Percentiles rank a stretch among this genome's conserved stretches.
Conservation (phyloP, 495 filamentous ascomycete species). For the Chaetomium fimeti region DNA sequence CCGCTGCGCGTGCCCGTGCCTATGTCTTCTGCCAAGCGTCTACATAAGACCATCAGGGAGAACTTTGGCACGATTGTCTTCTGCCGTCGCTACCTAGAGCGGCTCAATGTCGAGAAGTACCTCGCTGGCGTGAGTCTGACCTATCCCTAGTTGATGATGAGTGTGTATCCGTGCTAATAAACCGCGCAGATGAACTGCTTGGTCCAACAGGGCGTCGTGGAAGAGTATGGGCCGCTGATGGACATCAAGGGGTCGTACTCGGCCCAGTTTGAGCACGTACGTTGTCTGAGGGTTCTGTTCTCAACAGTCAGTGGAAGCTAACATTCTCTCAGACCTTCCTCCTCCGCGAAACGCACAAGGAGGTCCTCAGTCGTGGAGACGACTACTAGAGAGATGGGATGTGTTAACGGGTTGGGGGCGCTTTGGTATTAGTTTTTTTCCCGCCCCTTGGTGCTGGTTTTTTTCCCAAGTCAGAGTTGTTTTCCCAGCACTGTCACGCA, state of each 20-base stretch:
- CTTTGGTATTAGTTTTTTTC: not conserved
- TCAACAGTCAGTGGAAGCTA: constrained; percentile 18
- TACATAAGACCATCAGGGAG: constrained; percentile 84
- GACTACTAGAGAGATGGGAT: constrained; percentile 61
- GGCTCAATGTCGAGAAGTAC: constrained; percentile 83
- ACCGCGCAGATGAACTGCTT: constrained; percentile 73
- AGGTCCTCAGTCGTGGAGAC: constrained; percentile 86
- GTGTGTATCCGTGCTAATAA: not conserved
- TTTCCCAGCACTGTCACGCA: constrained; percentile 17
- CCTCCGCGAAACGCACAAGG: constrained; percentile 81
- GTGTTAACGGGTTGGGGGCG: not conserved
- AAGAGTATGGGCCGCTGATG: constrained; percentile 84
- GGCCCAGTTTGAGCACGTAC: constrained; percentile 91
- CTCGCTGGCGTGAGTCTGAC: constrained; percentile 66
- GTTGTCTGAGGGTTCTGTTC: constrained; percentile 28
- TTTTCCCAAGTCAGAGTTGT: constrained; percentile 3
- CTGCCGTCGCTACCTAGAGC: constrained; percentile 81
- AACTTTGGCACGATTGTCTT: constrained; percentile 89
- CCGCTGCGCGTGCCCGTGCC: constrained; percentile 47
- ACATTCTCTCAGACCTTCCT: constrained; percentile 67
- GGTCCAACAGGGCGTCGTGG: constrained; percentile 79
- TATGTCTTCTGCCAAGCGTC: constrained; percentile 71
- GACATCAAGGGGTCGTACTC: constrained; percentile 95
- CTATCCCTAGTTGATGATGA: not conserved
- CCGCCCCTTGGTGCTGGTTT: constrained; percentile 18